Base-by-base conservation (phyloP, 352 stramenopile species). In the Phytopythium delawarense region DNA sequence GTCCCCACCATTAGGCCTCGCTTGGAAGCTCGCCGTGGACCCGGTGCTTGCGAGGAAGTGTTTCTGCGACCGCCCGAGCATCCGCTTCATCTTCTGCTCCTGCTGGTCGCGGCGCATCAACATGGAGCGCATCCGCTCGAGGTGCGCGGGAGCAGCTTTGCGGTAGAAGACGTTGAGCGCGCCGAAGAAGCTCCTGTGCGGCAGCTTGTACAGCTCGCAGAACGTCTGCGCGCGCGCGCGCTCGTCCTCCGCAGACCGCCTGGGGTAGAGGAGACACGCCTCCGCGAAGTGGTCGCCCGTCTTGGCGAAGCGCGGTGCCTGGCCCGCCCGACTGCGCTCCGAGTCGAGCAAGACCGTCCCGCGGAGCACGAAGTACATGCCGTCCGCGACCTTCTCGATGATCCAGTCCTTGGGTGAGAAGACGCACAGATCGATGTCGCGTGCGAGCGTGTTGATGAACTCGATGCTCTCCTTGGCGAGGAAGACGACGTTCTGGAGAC, bases 401-500 rank as follows among this genome's bases (percentile, higher is more conserved):
- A 91, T 77, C 81, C 81, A 91, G 49, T 91, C 81, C 55, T 88
- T 91, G 2, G 81, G 78, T 4, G 81, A 85, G 50, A 75, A 90
- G 4, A 78, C 67, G 32, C 70, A 77, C 9, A 77, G 69, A 30
- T 75, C 78, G 13, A 92, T 67, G 13, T 72, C 65, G 21, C 84
- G 60, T 11, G 80, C 71, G 42, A 90, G 64, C 13, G 80, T 88
- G 51, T 92, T 90, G 61, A 92, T 64, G 21, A 92, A 83, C 53
- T 89, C 82, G 20, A 89, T 67, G 57, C 62, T 89, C 37, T 89
- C 78, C 57, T 90, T 89, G 0, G 75, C 57, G 8, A 92, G 45
- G 39, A 89, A 89, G 0, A 70, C 68, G 0, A 92, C 80, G 11
- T 73, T 66, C 57, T 88, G 75, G 48, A 90, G 83, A 0, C 78